Percentiles rank a stretch among this genome's conserved stretches.
phyloP scores from a whole-genome alignment of 2,329 filamentous ascomycete species.

The Paracoccidioides brasiliensis region DNA sequence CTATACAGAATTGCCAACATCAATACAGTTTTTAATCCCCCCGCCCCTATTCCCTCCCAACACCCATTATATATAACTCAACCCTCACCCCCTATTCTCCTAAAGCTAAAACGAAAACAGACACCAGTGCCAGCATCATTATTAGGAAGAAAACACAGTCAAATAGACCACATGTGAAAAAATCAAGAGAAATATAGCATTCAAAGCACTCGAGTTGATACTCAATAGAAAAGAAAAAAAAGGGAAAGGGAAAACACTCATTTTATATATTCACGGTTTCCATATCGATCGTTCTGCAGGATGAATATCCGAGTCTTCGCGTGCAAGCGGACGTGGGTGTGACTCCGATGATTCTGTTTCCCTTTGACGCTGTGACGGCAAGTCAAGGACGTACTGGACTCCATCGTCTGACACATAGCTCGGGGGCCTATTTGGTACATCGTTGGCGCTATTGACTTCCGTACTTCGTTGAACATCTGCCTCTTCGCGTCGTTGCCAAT shows the following conservation, averaged over 20 bases:
- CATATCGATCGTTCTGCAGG: conserved; percentile 33
- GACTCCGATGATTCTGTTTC: conserved; percentile 3
- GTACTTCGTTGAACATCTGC: conserved; percentile 2
- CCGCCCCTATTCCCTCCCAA: no score
- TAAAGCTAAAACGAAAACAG: no score
- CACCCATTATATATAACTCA: no score
- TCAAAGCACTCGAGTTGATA: no score
- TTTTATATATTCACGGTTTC: neutral
- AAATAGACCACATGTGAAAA: no score
- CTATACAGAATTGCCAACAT: no score
- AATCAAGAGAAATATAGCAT: no score
- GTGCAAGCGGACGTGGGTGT: neutral
- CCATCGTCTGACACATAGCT: conserved; percentile 67
- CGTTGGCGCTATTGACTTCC: conserved; percentile 12
- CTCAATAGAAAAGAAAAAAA: neutral
- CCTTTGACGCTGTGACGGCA: conserved; percentile 44
- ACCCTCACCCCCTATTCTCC: no score
- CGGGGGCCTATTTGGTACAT: conserved; percentile 46
- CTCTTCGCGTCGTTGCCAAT: conserved; percentile 56
- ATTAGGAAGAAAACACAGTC: no score
- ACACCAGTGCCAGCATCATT: no score
- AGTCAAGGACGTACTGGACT: conserved; percentile 57
- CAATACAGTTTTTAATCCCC: no score
- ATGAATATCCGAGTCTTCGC: conserved; percentile 29
- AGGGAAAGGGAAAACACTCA: neutral